phyloP scores from a whole-genome alignment of 2,329 filamentous ascomycete genomes.

The Fusarium hostae region DNA sequence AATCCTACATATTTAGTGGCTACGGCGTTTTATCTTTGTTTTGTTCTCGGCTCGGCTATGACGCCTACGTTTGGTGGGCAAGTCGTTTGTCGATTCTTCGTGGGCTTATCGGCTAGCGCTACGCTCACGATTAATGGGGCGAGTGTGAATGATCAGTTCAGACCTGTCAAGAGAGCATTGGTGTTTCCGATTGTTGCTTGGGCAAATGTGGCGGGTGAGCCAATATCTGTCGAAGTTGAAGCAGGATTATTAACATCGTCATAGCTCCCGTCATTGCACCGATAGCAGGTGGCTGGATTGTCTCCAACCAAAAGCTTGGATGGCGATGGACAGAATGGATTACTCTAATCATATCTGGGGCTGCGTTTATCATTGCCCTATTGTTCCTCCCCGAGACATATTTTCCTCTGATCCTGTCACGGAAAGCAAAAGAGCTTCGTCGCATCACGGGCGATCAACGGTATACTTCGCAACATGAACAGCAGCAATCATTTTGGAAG shows the following conservation, averaged over 20 bases:
- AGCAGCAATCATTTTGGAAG: conserved; percentile 60
- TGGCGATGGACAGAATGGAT: conserved; percentile 74
- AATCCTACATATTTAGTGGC: conserved; percentile 49
- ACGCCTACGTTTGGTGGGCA: conserved; percentile 8
- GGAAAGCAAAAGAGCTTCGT: conserved; percentile 68
- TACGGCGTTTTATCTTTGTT: background rate
- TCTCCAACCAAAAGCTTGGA: background rate
- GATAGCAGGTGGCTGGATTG: background rate
- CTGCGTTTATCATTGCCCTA: conserved; percentile 64
- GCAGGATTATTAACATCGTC: fast-evolving
- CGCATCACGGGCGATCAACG: conserved; percentile 68
- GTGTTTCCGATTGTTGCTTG: conserved; percentile 4
- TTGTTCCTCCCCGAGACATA: conserved; percentile 75
- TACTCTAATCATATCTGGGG: conserved; percentile 69
- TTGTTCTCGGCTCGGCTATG: background rate
- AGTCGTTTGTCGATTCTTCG: background rate
- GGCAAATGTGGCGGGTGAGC: background rate
- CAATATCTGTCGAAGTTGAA: too few relatives aligned
- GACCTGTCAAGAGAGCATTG: background rate
- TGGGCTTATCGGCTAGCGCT: conserved; percentile 1
- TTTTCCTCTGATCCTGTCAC: conserved; percentile 62
- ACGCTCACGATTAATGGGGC: background rate
- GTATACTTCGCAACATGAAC: conserved; percentile 72
- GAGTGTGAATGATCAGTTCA: background rate
- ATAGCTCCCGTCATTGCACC: conserved; percentile 1